phyloP scores from a whole-genome alignment of 306 rosid species.

The Malus asiatica region DNA sequence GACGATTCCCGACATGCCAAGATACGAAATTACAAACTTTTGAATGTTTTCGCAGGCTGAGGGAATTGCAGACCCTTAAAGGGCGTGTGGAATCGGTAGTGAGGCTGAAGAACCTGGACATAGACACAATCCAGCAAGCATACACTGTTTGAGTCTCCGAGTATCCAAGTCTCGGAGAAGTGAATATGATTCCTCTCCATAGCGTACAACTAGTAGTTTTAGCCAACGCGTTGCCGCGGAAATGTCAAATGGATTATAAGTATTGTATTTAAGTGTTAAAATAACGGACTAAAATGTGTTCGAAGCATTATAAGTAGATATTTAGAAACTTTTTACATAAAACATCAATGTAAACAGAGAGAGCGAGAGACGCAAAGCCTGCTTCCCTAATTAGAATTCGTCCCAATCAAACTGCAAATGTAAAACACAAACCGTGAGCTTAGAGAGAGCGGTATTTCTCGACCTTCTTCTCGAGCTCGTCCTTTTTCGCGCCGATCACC shows the following conservation, averaged over 20 bases:
- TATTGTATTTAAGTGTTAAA: too few species aligned
- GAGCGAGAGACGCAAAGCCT: too few species aligned
- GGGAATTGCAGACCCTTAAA: conserved; percentile 59
- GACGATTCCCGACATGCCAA: background rate
- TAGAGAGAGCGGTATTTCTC: conserved; percentile 11
- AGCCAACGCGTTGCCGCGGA: too few species aligned
- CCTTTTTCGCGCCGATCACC: conserved; percentile 69
- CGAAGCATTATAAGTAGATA: too few species aligned
- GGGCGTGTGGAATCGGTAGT: conserved; percentile 81
- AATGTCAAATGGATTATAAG: too few species aligned
- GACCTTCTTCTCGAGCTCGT: conserved; percentile 66
- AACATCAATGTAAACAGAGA: too few species aligned
- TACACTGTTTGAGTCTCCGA: conserved; percentile 39
- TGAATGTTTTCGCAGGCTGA: conserved; percentile 37
- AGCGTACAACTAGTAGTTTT: too few species aligned
- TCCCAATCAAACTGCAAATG: background rate
- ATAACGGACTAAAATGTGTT: too few species aligned
- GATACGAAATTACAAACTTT: background rate
- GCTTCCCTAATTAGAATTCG: too few species aligned
- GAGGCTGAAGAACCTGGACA: conserved; percentile 61
- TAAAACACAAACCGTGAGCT: background rate
- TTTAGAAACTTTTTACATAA: too few species aligned
- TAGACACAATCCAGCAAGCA: conserved; percentile 58
- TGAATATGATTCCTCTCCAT: too few species aligned
- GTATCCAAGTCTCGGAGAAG: background rate